Conservation (phyloP, 1,284 basidiomycete genomes). For the Papiliotrema fonsecae region DNA sequence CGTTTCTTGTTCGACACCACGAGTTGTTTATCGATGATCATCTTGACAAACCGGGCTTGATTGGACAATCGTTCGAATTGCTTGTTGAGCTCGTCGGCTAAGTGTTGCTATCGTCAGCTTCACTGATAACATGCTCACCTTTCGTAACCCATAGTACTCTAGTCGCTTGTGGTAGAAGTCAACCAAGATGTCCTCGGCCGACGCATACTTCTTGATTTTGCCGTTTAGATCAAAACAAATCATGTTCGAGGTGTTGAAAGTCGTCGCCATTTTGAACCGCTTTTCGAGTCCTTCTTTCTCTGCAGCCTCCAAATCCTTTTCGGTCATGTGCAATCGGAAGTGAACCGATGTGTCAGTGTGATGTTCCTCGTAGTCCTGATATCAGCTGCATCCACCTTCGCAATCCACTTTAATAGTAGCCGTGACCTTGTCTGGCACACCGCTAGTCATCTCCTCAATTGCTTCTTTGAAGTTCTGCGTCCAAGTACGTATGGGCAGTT, state of each 20-base stretch:
- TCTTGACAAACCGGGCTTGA: constrained; percentile 93
- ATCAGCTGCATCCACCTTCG: neutral
- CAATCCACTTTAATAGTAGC: constrained; percentile 52
- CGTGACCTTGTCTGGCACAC: constrained; percentile 58
- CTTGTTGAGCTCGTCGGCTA: constrained; percentile 77
- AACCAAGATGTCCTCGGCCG: constrained; percentile 85
- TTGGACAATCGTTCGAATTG: constrained; percentile 84
- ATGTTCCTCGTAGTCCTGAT: constrained; percentile 89
- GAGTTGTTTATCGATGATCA: constrained; percentile 90
- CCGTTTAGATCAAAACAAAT: constrained; percentile 95
- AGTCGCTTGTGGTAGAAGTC: constrained; percentile 90
- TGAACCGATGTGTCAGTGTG: constrained; percentile 91
- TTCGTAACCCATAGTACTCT: constrained; percentile 89
- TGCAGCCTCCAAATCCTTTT: constrained; percentile 77
- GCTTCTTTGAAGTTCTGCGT: constrained; percentile 88
- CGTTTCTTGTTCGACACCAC: constrained; percentile 90
- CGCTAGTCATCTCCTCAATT: constrained; percentile 63
- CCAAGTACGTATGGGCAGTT: constrained; percentile 94
- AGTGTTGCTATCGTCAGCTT: constrained; percentile 59
- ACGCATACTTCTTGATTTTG: constrained; percentile 91
- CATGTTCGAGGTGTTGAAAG: constrained; percentile 92
- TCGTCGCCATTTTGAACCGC: constrained; percentile 82
- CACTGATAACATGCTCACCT: constrained; percentile 54
- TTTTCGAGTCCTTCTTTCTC: constrained; percentile 83
- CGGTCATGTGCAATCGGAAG: constrained; percentile 77